Conservation (phyloP, 371 early-diverging fungal genomes). For the Dichotomocladium elegans region DNA sequence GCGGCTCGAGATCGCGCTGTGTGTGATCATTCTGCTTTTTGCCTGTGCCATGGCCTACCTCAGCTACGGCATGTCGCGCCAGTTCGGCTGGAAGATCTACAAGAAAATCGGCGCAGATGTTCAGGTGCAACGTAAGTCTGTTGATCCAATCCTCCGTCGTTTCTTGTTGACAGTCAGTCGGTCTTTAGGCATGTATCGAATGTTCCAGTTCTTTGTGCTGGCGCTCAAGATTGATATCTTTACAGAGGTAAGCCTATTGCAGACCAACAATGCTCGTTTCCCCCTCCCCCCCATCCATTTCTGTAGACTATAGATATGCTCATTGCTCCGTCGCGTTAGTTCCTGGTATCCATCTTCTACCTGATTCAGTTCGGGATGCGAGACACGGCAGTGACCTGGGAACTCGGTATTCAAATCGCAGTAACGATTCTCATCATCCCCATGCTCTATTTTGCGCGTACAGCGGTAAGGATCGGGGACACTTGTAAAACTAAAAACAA, state of each 20-base stretch:
- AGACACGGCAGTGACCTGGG: conserved; percentile 22
- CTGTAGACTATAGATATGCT: too few relatives aligned
- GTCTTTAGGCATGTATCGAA: conserved; percentile 32
- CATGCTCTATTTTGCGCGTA: conserved; percentile 37
- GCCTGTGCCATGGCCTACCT: conserved; percentile 23
- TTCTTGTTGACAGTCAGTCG: neutral
- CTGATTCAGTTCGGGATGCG: conserved; percentile 33
- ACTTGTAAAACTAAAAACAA: too few relatives aligned
- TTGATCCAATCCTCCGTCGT: too few relatives aligned
- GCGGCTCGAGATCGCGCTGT: conserved; percentile 39
- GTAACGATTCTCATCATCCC: conserved; percentile 38
- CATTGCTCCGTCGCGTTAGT: too few relatives aligned
- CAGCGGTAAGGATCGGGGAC: conserved; percentile 25
- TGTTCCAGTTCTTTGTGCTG: conserved; percentile 46
- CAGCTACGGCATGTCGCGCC: conserved; percentile 28
- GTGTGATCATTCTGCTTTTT: conserved; percentile 27
- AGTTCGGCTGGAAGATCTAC: conserved; percentile 37
- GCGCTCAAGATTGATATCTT: conserved; percentile 42
- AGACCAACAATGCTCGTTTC: too few relatives aligned
- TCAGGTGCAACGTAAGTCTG: conserved; percentile 20
- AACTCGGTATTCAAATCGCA: conserved; percentile 25
- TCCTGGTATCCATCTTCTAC: conserved; percentile 42
- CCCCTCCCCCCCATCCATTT: too few relatives aligned
- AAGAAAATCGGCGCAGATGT: conserved; percentile 37
- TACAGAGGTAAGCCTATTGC: too few relatives aligned